These are phyloP conservation scores for Cladosporium colombiae DNA, from an alignment of 2,329 filamentous ascomycete species.

Conservation along the genomic window DNA sequence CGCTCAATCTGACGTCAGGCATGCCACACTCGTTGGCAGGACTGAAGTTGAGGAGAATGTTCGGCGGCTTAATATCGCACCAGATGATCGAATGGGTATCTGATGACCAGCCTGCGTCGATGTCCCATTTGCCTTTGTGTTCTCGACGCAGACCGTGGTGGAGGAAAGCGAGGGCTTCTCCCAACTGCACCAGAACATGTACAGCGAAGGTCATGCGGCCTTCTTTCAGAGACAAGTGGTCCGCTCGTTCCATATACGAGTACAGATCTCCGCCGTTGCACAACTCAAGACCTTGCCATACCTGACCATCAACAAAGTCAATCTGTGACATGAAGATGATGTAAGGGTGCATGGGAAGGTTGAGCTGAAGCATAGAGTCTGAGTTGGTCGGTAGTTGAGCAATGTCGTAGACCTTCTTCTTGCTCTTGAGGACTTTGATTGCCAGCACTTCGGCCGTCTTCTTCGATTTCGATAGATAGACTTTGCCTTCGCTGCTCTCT, in stretches of 20 bases:
- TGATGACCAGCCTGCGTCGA: not conserved
- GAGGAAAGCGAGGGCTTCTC: slow-evolving; percentile 30
- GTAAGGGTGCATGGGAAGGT: not conserved
- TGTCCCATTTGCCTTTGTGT: not conserved
- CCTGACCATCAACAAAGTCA: slow-evolving; percentile 4
- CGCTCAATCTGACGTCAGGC: slow-evolving; percentile 27
- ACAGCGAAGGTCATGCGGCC: slow-evolving; percentile 22
- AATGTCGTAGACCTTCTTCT: not conserved
- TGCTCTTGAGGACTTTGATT: slow-evolving; percentile 1
- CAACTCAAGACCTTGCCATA: slow-evolving; percentile 18
- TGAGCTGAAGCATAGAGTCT: not conserved
- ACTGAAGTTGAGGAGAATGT: slow-evolving; percentile 26
- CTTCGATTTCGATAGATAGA: slow-evolving; percentile 1
- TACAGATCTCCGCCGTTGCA: slow-evolving; percentile 28
- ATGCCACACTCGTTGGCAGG: slow-evolving; percentile 9
- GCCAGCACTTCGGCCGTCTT: not conserved
- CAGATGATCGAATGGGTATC: slow-evolving; percentile 23
- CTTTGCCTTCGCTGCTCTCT: not conserved
- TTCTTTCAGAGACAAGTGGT: too few relatives aligned
- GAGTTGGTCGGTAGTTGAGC: not conserved
- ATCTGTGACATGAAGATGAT: slow-evolving; percentile 7
- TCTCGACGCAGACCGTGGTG: slow-evolving; percentile 26
- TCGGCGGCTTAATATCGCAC: slow-evolving; percentile 28
- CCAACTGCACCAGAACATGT: slow-evolving; percentile 29
- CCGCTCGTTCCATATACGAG: slow-evolving; percentile 16